A percentile compares a stretch with the other conserved stretches of the same genome.
These are phyloP conservation scores for Trypanosoma vivax DNA, from an alignment of 208 protist species.

Conservation along the genomic window DNA sequence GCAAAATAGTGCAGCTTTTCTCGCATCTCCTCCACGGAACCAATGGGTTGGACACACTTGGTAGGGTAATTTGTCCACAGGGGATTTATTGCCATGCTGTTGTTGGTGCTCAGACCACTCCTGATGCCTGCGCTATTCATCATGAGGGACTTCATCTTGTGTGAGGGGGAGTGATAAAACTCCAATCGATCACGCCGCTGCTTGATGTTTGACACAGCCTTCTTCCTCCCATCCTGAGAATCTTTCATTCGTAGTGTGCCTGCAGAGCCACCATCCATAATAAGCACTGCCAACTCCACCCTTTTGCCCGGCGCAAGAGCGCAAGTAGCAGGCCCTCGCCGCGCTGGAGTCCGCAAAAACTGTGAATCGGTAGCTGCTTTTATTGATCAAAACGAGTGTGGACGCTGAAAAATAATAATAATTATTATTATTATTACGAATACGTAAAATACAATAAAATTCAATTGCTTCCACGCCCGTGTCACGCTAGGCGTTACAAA, in stretches of 20 bases:
- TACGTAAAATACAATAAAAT: too few species aligned
- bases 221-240: constrained; percentile 5
- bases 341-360: too few species aligned
- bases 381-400: too few species aligned
- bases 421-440: too few species aligned
- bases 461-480: too few species aligned
- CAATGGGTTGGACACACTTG: constrained; percentile 54
- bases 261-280: too few species aligned
- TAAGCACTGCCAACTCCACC: too few species aligned
- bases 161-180: constrained; percentile 72
- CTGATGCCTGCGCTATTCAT: constrained; percentile 71
- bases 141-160: constrained; percentile 78
- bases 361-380: too few species aligned
- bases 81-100: constrained; percentile 51
- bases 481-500: too few species aligned
- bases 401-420: too few species aligned
- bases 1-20: constrained; percentile 77
- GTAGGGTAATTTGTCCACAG: constrained; percentile 68
- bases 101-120: constrained; percentile 39
- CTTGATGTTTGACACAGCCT: constrained; percentile 37
- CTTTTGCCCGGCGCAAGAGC: too few species aligned
- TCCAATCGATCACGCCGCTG: constrained; percentile 47
- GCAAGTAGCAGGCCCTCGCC: too few species aligned
- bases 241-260: neutral
- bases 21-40: constrained; percentile 59